These are phyloP conservation scores for Ceratobasidium sp. DNA, from an alignment of 1,284 basidiomycete genomes.

Conservation along the genomic window DNA sequence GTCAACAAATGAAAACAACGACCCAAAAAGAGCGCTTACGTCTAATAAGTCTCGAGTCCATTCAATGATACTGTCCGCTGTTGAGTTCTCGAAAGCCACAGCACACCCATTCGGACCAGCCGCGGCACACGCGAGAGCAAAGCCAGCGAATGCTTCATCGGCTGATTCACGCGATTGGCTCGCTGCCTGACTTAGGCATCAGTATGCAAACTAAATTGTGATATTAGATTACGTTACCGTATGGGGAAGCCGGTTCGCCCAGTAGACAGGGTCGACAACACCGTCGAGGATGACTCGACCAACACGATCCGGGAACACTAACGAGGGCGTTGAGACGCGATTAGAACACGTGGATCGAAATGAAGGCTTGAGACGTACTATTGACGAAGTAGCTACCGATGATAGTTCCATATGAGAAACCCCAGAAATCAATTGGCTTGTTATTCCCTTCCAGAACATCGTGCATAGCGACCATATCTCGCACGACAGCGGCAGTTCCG, in stretches of 20 bases:
- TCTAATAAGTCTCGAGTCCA: neutral
- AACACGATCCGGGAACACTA: constrained; percentile 20
- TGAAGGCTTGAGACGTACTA: neutral
- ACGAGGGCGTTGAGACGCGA: no score
- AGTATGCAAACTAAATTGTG: no score
- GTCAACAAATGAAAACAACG: neutral
- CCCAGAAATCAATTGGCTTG: constrained; percentile 1
- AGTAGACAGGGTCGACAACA: constrained; percentile 16
- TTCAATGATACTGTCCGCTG: neutral
- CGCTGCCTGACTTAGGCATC: no score
- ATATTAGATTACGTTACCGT: no score
- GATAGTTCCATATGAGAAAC: constrained; percentile 18
- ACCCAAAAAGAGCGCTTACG: neutral
- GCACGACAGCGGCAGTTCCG: constrained; percentile 2
- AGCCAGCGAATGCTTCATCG: neutral
- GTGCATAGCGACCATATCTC: constrained; percentile 24
- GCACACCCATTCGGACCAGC: neutral
- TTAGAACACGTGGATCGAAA: neutral
- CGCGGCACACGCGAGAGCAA: no score
- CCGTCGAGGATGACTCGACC: constrained; percentile 16
- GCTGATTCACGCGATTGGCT: no score
- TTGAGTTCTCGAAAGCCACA: neutral
- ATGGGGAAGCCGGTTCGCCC: no score
- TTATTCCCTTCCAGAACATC: neutral
- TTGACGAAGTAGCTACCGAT: no score